phyloP scores from a whole-genome alignment of 345 rosid genomes.

The Salix viminalis region DNA sequence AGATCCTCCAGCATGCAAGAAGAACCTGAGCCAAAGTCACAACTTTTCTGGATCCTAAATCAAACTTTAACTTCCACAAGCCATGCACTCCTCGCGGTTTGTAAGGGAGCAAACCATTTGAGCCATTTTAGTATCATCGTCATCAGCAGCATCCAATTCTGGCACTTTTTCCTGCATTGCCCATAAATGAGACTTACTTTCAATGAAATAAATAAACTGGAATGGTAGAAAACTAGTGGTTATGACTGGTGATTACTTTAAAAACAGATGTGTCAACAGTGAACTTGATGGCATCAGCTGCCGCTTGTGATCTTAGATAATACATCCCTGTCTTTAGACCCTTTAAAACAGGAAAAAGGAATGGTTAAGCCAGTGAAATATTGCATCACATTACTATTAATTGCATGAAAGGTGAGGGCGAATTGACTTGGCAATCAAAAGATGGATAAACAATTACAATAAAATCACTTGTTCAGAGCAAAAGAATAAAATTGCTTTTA shows the following conservation, averaged over 20 bases:
- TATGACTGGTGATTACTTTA: slow-evolving; percentile 35
- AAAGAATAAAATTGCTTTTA: not conserved
- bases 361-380: not conserved
- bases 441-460: not conserved
- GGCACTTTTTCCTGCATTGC: slow-evolving; percentile 40
- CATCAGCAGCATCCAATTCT: slow-evolving; percentile 22
- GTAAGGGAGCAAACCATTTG: slow-evolving; percentile 86
- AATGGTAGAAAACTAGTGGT: not conserved
- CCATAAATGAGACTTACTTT: not conserved
- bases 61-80: slow-evolving; percentile 65
- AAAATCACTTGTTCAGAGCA: not conserved
- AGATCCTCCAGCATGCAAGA: not conserved
- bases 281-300: slow-evolving; percentile 98
- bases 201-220: not conserved
- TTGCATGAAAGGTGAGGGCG: not conserved
- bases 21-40: not conserved
- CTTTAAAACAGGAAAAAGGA: slow-evolving; percentile 23
- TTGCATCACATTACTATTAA: not conserved
- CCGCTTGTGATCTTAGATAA: slow-evolving; percentile 81
- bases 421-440: not conserved
- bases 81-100: slow-evolving; percentile 78
- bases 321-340: slow-evolving; percentile 96
- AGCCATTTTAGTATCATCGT: slow-evolving; percentile 61
- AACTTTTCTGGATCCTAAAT: not conserved
- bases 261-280: slow-evolving; percentile 76